phyloP scores from a whole-genome alignment of 208 protist genomes.

The Sergeia podlipaevii region DNA sequence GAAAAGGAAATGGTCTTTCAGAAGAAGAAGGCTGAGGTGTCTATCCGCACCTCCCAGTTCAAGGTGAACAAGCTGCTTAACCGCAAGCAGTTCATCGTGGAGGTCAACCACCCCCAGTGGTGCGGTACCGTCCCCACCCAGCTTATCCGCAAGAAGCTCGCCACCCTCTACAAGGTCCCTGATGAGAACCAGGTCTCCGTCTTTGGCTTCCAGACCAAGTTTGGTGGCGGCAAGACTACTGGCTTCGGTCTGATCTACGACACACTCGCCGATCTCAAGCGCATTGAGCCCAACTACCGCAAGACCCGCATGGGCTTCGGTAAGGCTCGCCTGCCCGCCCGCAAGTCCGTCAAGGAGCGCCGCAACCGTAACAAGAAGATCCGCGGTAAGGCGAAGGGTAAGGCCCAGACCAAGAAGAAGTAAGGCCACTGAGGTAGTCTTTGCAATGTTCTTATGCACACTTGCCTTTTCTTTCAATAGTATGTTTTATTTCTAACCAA shows the following conservation, averaged over 20 bases:
- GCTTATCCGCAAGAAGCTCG: constrained; percentile 94
- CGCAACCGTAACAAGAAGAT: constrained; percentile 99
- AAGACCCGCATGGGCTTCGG: constrained; percentile 93
- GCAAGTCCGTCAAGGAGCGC: constrained; percentile 98
- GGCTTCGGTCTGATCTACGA: constrained; percentile 99
- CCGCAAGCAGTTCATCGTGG: constrained; percentile 99
- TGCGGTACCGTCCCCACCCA: constrained; percentile 93
- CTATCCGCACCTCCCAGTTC: constrained; percentile 97
- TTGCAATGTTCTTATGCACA: no score
- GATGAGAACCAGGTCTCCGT: constrained; percentile 95
- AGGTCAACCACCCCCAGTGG: constrained; percentile 86
- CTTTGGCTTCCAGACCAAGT: constrained; percentile 98
- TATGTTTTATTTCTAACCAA: no score
- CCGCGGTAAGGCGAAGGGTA: constrained; percentile 96
- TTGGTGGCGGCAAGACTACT: constrained; percentile 98
- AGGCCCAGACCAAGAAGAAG: constrained; percentile 91
- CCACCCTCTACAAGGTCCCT: constrained; percentile 97
- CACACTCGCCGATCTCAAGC: constrained; percentile 91
- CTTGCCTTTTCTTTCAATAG: no score
- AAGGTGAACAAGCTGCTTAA: constrained; percentile 99
- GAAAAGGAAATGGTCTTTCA: constrained; percentile 93
- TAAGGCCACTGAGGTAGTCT: no score
- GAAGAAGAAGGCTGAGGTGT: constrained; percentile 92
- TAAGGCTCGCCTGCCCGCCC: constrained; percentile 83
- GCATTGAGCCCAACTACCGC: constrained; percentile 98